Percentiles rank a stretch among this genome's conserved stretches.
Conservation (phyloP, 306 rosid species). For the Urtica urens region DNA sequence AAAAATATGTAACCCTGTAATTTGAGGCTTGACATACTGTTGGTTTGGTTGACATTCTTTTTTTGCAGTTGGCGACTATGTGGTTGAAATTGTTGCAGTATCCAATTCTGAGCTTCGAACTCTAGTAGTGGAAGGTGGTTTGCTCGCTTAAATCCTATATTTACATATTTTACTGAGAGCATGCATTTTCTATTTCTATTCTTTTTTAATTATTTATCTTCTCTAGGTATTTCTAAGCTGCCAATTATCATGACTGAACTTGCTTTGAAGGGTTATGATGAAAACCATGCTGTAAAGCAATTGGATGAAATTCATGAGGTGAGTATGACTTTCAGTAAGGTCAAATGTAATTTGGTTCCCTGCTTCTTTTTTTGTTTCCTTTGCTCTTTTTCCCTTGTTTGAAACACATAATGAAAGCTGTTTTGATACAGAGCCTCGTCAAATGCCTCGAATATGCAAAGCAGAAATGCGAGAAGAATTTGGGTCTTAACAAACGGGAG, state of each 20-base stretch:
- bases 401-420: slow-evolving; percentile 5
- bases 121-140: slow-evolving; percentile 61
- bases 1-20: no score
- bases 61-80: slow-evolving; percentile 20
- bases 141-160: slow-evolving; percentile 2
- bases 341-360: background rate
- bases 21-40: background rate
- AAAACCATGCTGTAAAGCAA: slow-evolving; percentile 22
- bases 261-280: slow-evolving; percentile 22
- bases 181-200: background rate
- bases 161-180: background rate
- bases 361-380: background rate
- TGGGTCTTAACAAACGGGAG: slow-evolving; percentile 17
- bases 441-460: slow-evolving; percentile 37
- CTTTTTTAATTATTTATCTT: background rate
- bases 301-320: slow-evolving; percentile 58
- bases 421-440: slow-evolving; percentile 35
- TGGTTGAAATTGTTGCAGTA: slow-evolving; percentile 32
- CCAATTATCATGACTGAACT: slow-evolving; percentile 26
- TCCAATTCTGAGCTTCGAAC: slow-evolving; percentile 41
- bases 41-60: slow-evolving; percentile 3
- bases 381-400: background rate
- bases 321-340: background rate
- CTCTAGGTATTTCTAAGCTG: slow-evolving; percentile 57
- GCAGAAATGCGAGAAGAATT: slow-evolving; percentile 25